Base-by-base conservation (phyloP, 345 rosid species). In the Eucalyptus rudis region DNA sequence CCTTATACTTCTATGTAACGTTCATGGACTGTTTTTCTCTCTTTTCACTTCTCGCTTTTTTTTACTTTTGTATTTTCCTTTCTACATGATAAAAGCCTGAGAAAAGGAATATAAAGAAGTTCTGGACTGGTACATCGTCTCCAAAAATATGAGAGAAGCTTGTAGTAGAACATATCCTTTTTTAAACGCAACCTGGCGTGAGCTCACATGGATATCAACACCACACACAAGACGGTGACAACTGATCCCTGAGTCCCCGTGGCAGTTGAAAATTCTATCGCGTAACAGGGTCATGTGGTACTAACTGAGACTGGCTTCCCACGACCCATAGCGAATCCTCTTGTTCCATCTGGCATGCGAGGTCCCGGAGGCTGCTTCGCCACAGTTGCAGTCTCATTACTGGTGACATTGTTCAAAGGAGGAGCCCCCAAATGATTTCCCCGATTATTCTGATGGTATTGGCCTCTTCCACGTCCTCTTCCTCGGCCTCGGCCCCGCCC, bases 311-410 rank as follows among this genome's bases (percentile, higher is more conserved):
- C 91, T 13, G 97, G 96, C 92, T 97, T 98, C 89, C 99, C 99
- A 36, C 99, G 92, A 91, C 99, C 99, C 97, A 98, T 94, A 0
- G 99, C 91, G 90, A 98, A 98, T 90, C 99, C 99, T 94, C 97
- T 93, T 2, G 99, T 98, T 49, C 99, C 99, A 90, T 97, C 99
- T 10, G 99, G 99, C 99, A 97, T 98, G 1, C 99, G 96, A 58
- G 99, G 99, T 86, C 99, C 99, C 0, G 99, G 98, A 88, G 99
- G 98, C 88, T 96, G 99, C 94, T 96, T 97, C 9, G 89, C 92
- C 49, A 92, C 85, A n/a, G 89, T 87, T 86, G 94, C 90, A 88
- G 93, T 96, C 92, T 96, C 98, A 87, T 87, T 90, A 64, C 87
- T 90, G 54, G 91, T 90, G 56, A 66, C 84, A 90, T 89, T 94